phyloP scores from a whole-genome alignment of 257 asterid species.

The Schizonepeta tenuifolia region DNA sequence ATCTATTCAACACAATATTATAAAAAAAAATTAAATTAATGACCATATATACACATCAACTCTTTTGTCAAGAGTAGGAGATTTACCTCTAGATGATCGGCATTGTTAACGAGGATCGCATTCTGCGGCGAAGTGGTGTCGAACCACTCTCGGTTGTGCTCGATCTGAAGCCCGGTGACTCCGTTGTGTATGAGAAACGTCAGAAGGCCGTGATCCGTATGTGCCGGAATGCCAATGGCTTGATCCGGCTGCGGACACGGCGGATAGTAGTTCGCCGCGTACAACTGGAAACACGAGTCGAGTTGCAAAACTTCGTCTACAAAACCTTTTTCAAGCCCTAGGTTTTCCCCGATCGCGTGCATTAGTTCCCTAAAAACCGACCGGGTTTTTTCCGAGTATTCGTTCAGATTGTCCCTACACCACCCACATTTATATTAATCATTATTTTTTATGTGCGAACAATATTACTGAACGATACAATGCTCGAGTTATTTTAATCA shows the following conservation, averaged over 20 bases:
- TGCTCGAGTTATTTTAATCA: too few species aligned
- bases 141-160: constrained; percentile 17
- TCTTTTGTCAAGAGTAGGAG: not conserved
- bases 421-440: not conserved
- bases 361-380: constrained; percentile 31
- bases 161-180: constrained; percentile 13
- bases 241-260: constrained; percentile 58
- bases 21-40: too few species aligned
- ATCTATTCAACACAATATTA: not conserved
- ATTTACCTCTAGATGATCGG: constrained; percentile 52
- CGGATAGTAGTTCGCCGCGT: constrained; percentile 39
- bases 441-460: not conserved
- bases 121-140: not conserved
- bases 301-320: constrained; percentile 37
- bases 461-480: not conserved
- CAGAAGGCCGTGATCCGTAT: constrained; percentile 44
- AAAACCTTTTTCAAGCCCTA: constrained; percentile 42
- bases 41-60: too few species aligned
- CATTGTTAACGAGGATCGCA: constrained; percentile 24
- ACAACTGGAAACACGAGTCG: constrained; percentile 47
- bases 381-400: constrained; percentile 42
- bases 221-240: constrained; percentile 59
- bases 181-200: constrained; percentile 24
- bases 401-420: constrained; percentile 36
- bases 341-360: constrained; percentile 40